Conservation (phyloP, 768 basidiomycete genomes). For the Daedaleopsis nitida region DNA sequence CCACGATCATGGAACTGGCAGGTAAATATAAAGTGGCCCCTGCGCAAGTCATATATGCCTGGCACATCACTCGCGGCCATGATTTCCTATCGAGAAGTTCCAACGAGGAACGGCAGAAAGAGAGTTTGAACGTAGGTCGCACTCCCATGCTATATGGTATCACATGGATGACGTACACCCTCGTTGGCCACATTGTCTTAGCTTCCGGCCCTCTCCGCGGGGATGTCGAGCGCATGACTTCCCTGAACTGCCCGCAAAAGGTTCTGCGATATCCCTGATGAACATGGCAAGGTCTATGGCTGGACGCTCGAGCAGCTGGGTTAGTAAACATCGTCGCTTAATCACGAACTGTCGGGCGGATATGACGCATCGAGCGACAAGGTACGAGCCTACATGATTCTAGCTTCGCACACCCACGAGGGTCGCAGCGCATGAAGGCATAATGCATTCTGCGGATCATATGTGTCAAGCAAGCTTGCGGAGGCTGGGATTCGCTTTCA, state of each 20-base stretch:
- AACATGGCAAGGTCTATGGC: conserved; percentile 34
- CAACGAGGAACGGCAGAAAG: conserved; percentile 48
- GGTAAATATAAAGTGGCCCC: conserved; percentile 47
- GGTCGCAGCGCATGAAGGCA: not conserved
- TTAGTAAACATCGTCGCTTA: conserved; percentile 29
- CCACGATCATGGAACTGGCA: conserved; percentile 45
- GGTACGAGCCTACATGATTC: not conserved
- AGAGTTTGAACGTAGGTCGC: conserved; percentile 47
- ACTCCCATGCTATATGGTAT: not conserved
- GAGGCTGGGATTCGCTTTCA: not conserved
- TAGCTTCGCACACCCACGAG: not conserved
- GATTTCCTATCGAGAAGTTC: conserved; percentile 50
- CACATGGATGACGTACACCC: not conserved
- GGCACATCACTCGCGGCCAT: conserved; percentile 50
- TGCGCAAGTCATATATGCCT: conserved; percentile 52
- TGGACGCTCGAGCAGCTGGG: conserved; percentile 43
- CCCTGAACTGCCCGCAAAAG: conserved; percentile 36
- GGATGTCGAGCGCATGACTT: conserved; percentile 35
- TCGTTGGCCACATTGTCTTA: conserved; percentile 19
- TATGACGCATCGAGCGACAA: not conserved
- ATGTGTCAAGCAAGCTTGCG: not conserved
- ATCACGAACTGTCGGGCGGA: not conserved
- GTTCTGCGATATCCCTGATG: conserved; percentile 34
- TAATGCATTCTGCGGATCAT: not conserved
- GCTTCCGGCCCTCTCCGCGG: conserved; percentile 34